Conservation (phyloP, 495 filamentous ascomycete species). For the Hypoxylon trugodes region DNA sequence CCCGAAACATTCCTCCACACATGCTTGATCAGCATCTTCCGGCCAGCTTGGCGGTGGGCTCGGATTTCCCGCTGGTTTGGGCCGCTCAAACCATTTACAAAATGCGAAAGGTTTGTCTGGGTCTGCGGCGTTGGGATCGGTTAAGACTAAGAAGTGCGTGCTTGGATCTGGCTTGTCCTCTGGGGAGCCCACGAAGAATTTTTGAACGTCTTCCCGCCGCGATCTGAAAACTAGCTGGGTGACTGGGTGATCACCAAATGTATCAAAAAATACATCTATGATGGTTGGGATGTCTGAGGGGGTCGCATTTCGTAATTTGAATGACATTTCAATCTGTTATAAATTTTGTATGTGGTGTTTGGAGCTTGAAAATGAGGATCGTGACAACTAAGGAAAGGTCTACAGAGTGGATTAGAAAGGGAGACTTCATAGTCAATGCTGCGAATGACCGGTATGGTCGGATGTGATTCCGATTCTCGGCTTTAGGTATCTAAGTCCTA, state of each 20-base stretch:
- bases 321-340: slow-evolving; percentile 31
- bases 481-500: no score
- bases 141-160: slow-evolving; percentile 39
- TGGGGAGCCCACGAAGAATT: slow-evolving; percentile 35
- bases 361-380: no score
- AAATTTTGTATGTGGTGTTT: neutral
- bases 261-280: slow-evolving; percentile 40
- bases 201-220: slow-evolving; percentile 1
- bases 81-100: slow-evolving; percentile 46
- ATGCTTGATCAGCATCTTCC: slow-evolving; percentile 33
- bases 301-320: slow-evolving; percentile 36
- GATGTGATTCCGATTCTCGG: no score
- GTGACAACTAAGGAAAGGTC: no score
- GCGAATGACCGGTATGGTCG: no score
- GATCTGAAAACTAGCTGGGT: slow-evolving; percentile 18
- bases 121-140: slow-evolving; percentile 12
- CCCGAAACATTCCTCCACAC: slow-evolving; percentile 45
- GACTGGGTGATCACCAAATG: slow-evolving; percentile 42
- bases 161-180: slow-evolving; percentile 36
- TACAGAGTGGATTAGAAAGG: no score
- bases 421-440: no score
- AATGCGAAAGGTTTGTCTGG: slow-evolving; percentile 41
- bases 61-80: slow-evolving; percentile 11
- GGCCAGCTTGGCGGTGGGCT: slow-evolving; percentile 39
- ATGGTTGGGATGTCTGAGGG: slow-evolving; percentile 36